Base-by-base conservation (phyloP, 495 filamentous ascomycete genomes). In the Bryoglossum gracile region DNA sequence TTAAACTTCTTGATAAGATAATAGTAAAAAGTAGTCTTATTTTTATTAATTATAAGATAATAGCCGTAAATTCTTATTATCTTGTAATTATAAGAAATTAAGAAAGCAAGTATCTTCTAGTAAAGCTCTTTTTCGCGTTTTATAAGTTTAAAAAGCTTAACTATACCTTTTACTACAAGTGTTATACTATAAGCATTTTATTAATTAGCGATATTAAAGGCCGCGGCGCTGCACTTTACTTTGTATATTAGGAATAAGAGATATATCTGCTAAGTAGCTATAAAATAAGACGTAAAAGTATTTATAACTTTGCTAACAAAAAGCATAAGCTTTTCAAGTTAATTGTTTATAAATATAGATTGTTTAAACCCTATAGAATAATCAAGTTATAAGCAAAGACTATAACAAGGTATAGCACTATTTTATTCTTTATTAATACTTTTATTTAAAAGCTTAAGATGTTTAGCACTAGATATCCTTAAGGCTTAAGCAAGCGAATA, bases 161-260 rank as follows among this genome's bases (percentile, higher is more conserved):
- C n/a, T n/a, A n/a, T n/a, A n/a, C n/a, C n/a, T n/a, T n/a, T n/a
- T 13, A 69, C 60, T 17, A 65, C 60, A 38, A 71, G 19, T n/a
- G 63, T 66, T 59, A 67, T 67, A 42, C 66, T 71, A 43, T 69
- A 62, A 51, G 55, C 55, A 45, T 68, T 59, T 35, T 67, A 59
- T 39, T 62, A 64, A 53, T 69, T 58, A 14, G 65, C 59, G 34
- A 68, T 25, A 45, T 66, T 55, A 28, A 70, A 54, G 13, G 11
- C 18, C 22, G 13, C 13, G 18, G 4, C 18, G 18, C 18, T 30
- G 22, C 52, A 65, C 46, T 68, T 70, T 5, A 68, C 59, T 42
- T 71, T 59, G 42, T 58, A 66, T 0, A 63, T 64, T 5, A 70
- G 54, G 39, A 71, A 70, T 4, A 64, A 62, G 47, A 71, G 65